These are phyloP conservation scores for Annulohypoxylon nitens DNA, from an alignment of 495 filamentous ascomycete species.

Conservation along the genomic window DNA sequence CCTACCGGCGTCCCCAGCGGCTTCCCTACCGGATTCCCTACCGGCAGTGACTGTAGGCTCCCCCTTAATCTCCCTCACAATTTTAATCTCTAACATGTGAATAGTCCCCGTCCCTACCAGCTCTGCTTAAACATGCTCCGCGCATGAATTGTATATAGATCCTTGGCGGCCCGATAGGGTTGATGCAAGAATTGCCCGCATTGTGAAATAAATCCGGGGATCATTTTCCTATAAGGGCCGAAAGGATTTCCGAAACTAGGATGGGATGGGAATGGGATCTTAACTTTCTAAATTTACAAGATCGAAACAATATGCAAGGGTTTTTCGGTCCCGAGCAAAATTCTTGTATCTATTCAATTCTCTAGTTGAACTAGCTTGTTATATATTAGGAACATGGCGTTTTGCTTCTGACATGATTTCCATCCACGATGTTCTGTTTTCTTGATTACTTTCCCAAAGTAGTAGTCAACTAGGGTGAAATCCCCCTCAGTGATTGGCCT, in stretches of 20 bases:
- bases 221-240: background rate
- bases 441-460: background rate
- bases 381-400: conserved; percentile 2
- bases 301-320: conserved; percentile 9
- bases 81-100: conserved; percentile 1
- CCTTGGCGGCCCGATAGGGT: conserved; percentile 4
- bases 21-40: conserved; percentile 7
- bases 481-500: background rate
- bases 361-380: conserved; percentile 13
- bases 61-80: background rate
- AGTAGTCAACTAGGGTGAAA: background rate
- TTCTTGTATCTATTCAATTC: conserved; percentile 31
- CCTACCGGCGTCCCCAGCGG: conserved; percentile 9
- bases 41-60: conserved; percentile 15
- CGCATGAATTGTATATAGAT: background rate
- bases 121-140: conserved; percentile 4
- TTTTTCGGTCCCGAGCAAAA: conserved; percentile 6
- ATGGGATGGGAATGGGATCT: conserved; percentile 5
- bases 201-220: conserved; percentile 3
- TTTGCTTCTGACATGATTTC: background rate
- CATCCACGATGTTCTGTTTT: background rate
- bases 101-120: conserved; percentile 19
- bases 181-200: background rate
- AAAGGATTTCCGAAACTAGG: conserved; percentile 6
- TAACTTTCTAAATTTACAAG: conserved; percentile 15